Conservation (phyloP, 345 rosid species). For the Eucalyptus guilfoylei region DNA sequence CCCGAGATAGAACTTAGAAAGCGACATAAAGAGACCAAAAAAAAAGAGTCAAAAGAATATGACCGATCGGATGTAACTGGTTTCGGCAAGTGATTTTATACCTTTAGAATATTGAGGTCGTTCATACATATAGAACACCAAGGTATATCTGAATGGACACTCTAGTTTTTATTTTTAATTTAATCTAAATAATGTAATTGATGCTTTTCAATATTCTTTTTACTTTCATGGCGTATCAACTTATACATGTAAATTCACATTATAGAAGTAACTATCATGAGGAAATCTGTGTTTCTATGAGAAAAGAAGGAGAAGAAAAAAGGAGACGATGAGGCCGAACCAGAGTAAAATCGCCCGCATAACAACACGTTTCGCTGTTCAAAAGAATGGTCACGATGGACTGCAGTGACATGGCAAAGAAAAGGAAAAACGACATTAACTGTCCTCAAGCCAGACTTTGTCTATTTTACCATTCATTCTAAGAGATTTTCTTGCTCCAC, state of each 20-base stretch:
- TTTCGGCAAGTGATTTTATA: too few species aligned
- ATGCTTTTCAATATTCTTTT: background rate
- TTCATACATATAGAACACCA: too few species aligned
- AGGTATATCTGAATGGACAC: background rate
- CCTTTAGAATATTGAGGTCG: accelerated
- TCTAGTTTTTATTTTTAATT: too few species aligned
- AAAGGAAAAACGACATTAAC: too few species aligned
- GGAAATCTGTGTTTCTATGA: background rate
- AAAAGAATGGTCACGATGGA: background rate
- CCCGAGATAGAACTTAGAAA: background rate
- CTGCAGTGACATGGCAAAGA: too few species aligned
- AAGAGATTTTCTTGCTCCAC: too few species aligned
- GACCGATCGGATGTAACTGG: background rate
- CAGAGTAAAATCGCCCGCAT: background rate
- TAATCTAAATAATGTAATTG: background rate
- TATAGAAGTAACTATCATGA: background rate
- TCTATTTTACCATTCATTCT: too few species aligned
- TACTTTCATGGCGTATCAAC: background rate
- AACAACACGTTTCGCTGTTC: background rate
- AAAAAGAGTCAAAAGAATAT: too few species aligned
- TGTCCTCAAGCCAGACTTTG: too few species aligned
- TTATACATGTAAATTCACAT: background rate
- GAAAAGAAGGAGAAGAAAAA: background rate
- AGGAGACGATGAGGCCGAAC: background rate
- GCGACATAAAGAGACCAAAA: background rate